Conservation (phyloP, 2,329 filamentous ascomycete genomes). For the Exutisphaerella laricina region DNA sequence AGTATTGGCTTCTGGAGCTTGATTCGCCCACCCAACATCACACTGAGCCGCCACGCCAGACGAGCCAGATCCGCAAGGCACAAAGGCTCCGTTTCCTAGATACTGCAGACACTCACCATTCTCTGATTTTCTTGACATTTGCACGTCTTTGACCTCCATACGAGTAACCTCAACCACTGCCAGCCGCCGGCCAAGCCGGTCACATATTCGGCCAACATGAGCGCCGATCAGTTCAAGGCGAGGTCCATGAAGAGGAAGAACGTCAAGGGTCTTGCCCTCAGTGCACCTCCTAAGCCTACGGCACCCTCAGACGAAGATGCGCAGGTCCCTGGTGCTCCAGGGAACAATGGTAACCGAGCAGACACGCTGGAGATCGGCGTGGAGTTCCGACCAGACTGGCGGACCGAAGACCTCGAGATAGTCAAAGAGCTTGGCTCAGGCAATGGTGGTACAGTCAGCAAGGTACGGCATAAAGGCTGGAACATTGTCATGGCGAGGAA, state of each 20-base stretch:
- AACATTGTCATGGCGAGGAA: constrained; percentile 98
- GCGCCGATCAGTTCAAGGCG: constrained; percentile 56
- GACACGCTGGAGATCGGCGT: constrained; percentile 91
- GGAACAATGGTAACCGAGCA: constrained; percentile 52
- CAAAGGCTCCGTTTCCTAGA: neutral
- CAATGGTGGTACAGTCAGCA: constrained; percentile 97
- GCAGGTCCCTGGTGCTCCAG: constrained; percentile 55
- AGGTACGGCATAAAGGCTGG: constrained; percentile 89
- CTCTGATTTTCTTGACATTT: too few relatives aligned
- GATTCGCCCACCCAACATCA: neutral
- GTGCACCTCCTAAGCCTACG: constrained; percentile 64
- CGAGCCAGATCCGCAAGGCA: neutral
- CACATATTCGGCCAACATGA: constrained; percentile 33
- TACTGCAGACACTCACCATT: too few relatives aligned
- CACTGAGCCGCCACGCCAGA: neutral
- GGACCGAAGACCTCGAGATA: constrained; percentile 85
- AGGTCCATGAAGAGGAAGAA: constrained; percentile 98
- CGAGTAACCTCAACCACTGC: neutral
- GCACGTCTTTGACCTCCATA: too few relatives aligned
- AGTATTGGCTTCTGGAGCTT: neutral
- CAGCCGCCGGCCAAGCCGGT: constrained; percentile 17
- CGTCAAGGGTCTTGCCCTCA: constrained; percentile 89
- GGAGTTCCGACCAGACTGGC: constrained; percentile 89
- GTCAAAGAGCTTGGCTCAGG: constrained; percentile 92
- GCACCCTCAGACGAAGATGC: constrained; percentile 67